Conservation (phyloP, 257 asterid species). For the Solanum phureja region DNA sequence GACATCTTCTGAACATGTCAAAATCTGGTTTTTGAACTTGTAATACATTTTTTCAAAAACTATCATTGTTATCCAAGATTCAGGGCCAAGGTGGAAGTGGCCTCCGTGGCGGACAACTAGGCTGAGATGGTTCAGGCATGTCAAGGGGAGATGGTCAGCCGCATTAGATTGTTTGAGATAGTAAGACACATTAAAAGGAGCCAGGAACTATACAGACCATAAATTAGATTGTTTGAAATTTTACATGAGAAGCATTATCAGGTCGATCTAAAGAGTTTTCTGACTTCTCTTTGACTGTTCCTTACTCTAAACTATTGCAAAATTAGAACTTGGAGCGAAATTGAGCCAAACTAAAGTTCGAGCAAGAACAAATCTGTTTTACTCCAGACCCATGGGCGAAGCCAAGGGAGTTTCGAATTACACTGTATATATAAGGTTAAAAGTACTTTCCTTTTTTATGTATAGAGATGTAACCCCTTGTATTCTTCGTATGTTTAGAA, state of each 20-base stretch:
- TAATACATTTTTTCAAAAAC: neutral
- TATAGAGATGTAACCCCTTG: neutral
- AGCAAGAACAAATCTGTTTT: neutral
- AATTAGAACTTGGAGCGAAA: neutral
- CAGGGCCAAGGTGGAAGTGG: neutral
- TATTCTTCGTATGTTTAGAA: neutral
- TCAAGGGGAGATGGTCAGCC: neutral
- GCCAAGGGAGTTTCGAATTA: neutral
- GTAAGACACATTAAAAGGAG: neutral
- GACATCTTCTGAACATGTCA: neutral
- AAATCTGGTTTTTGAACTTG: neutral
- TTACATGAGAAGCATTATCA: neutral
- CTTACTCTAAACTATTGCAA: neutral
- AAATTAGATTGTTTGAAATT: neutral
- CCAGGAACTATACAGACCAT: neutral
- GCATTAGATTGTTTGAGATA: too few relatives aligned
- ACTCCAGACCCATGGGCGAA: neutral
- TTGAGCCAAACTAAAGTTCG: neutral
- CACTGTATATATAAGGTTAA: neutral
- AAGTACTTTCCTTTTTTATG: neutral
- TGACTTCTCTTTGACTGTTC: neutral
- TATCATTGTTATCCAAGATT: neutral
- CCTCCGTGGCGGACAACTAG: neutral
- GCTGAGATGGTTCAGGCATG: neutral
- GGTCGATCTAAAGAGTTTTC: neutral